phyloP scores from a whole-genome alignment of 2,329 filamentous ascomycete species.

The Colletotrichum filicis region DNA sequence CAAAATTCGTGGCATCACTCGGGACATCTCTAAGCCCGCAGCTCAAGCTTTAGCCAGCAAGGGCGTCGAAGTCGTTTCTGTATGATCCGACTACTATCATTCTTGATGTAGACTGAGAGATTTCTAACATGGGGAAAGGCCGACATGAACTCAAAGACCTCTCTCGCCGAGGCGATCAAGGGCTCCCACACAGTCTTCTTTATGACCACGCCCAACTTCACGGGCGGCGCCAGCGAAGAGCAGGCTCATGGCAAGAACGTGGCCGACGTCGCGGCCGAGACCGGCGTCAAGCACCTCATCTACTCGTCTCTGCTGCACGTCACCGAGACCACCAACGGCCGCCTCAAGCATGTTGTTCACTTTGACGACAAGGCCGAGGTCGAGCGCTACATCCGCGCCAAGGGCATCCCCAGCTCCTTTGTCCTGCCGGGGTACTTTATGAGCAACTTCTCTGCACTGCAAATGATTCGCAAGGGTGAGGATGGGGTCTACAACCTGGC shows the following conservation, averaged over 20 bases:
- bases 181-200: constrained; percentile 55
- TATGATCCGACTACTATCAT: constrained; percentile 26
- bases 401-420: constrained; percentile 59
- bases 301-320: constrained; percentile 46
- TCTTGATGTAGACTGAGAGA: no score
- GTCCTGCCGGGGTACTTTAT: constrained; percentile 62
- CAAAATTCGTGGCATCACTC: constrained; percentile 58
- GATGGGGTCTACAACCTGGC: constrained; percentile 41
- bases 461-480: constrained; percentile 40
- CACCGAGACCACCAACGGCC: constrained; percentile 40
- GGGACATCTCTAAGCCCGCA: constrained; percentile 53
- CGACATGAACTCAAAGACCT: constrained; percentile 49
- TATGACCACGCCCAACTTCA: constrained; percentile 42
- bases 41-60: constrained; percentile 50
- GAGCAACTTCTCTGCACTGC: constrained; percentile 53
- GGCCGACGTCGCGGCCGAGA: constrained; percentile 45
- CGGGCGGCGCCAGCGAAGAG: constrained; percentile 30
- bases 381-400: constrained; percentile 55
- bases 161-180: constrained; percentile 50
- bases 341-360: constrained; percentile 43
- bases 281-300: constrained; percentile 46
- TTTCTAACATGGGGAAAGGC: constrained; percentile 42
- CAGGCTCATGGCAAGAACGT: constrained; percentile 54
- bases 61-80: constrained; percentile 56
- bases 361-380: constrained; percentile 62